These are phyloP conservation scores for Alternaria postmessia DNA, from an alignment of 2,329 filamentous ascomycete species.

Conservation along the genomic window DNA sequence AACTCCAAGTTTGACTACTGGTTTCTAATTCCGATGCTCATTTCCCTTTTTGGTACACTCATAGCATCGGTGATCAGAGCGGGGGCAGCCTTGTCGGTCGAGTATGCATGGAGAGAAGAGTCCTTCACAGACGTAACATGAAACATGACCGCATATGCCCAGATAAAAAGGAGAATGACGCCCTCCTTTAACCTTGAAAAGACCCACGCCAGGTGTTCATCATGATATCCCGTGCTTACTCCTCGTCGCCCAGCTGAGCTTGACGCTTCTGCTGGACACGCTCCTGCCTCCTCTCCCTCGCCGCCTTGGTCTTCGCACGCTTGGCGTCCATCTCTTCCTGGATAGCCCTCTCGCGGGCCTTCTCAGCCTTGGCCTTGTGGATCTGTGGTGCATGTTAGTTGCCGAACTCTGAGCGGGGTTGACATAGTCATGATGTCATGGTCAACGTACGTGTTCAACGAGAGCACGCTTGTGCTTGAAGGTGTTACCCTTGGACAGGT, in stretches of 20 bases:
- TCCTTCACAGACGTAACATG: constrained; percentile 54
- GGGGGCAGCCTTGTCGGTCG: constrained; percentile 45
- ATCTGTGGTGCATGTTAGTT: constrained; percentile 69
- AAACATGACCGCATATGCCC: constrained; percentile 56
- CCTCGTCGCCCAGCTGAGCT: constrained; percentile 77
- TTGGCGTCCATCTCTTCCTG: constrained; percentile 99
- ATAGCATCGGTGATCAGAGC: constrained; percentile 46
- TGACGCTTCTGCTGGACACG: constrained; percentile 89
- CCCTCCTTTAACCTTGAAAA: constrained; percentile 52
- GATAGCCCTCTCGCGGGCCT: constrained; percentile 91
- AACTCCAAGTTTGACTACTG: constrained; percentile 44
- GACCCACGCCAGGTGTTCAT: constrained; percentile 53
- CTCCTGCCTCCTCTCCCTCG: constrained; percentile 97
- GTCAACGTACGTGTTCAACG: constrained; percentile 94
- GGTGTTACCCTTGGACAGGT: constrained; percentile 99
- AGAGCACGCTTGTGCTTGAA: constrained; percentile 99
- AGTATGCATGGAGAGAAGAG: constrained; percentile 49
- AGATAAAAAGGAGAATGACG: constrained; percentile 51
- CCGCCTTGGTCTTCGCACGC: constrained; percentile 99
- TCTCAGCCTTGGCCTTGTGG: constrained; percentile 99
- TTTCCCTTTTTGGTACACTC: constrained; percentile 48
- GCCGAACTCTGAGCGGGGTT: constrained; percentile 21
- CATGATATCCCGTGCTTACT: constrained; percentile 49
- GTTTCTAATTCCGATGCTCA: constrained; percentile 47
- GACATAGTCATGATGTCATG: constrained; percentile 50